Evolutionary conservation across 23 red algal genomes (phyloP).

Genomic region (Cyanidioschyzon merolae): DNA sequence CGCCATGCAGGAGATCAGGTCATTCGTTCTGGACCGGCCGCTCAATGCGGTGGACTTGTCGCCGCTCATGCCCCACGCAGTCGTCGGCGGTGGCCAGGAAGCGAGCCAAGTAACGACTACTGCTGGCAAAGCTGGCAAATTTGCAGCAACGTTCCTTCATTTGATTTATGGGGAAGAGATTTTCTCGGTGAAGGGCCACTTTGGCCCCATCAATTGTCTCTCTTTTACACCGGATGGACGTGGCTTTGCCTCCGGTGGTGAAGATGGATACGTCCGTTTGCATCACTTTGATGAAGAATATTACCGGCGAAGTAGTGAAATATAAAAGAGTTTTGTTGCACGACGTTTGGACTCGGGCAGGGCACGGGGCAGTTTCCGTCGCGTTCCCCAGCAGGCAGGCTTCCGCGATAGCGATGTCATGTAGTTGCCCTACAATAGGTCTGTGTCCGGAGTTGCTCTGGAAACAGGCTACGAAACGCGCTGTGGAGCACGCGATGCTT

Average conservation of each 20-base stretch:
- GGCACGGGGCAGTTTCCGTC: too few species aligned
- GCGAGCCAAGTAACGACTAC: slow-evolving; percentile 93
- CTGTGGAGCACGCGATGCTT: too few species aligned
- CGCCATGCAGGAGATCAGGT: slow-evolving; percentile 55
- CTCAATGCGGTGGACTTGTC: slow-evolving; percentile 84
- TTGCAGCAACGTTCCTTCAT: slow-evolving; percentile 79
- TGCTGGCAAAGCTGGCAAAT: slow-evolving; percentile 52
- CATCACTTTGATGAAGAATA: slow-evolving; percentile 94
- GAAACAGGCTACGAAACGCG: too few species aligned
- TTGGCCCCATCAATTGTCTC: slow-evolving; percentile 95
- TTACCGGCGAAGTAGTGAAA: slow-evolving; percentile 15
- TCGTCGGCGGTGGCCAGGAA: slow-evolving; percentile 94
- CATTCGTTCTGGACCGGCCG: slow-evolving; percentile 58
- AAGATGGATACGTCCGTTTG: slow-evolving; percentile 89
- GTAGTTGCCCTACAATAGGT: too few species aligned
- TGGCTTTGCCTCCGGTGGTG: slow-evolving; percentile 72
- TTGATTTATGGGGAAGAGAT: slow-evolving; percentile 73
- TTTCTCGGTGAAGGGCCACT: slow-evolving; percentile 76
- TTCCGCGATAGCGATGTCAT: too few species aligned
- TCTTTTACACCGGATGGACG: slow-evolving; percentile 77
- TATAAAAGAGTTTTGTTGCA: too few species aligned
- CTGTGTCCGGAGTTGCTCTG: too few species aligned
- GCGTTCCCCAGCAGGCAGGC: too few species aligned
- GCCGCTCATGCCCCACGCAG: slow-evolving; percentile 57
- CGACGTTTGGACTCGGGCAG: too few species aligned